phyloP scores from a whole-genome alignment of 345 rosid species.

The Gossypium turneri region DNA sequence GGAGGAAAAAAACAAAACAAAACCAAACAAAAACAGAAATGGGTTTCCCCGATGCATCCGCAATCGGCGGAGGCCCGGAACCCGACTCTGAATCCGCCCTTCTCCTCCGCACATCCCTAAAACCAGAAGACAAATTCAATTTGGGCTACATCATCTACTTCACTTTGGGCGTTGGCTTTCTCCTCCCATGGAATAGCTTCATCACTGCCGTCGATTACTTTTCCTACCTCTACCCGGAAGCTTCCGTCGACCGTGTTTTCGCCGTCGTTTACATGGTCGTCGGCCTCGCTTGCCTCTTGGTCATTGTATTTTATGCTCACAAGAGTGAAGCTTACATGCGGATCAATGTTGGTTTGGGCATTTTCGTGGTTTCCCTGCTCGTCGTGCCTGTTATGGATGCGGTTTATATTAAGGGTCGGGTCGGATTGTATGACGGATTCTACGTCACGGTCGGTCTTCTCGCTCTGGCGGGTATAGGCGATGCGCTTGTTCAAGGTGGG shows the following conservation, averaged over 20 bases:
- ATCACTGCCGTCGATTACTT: constrained; percentile 98
- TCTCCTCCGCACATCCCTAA: constrained; percentile 30
- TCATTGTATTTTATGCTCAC: constrained; percentile 60
- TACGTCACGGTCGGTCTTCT: constrained; percentile 53
- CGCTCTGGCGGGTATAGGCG: constrained; percentile 64
- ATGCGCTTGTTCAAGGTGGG: constrained; percentile 90
- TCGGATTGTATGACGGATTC: constrained; percentile 70
- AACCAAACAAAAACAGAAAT: constrained; percentile 14
- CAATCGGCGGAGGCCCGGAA: constrained; percentile 21
- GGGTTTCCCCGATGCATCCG: constrained; percentile 35
- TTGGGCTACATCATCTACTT: constrained; percentile 86
- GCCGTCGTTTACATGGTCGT: constrained; percentile 74
- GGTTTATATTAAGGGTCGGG: constrained; percentile 64
- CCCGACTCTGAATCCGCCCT: constrained; percentile 52
- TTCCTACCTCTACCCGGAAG: constrained; percentile 81
- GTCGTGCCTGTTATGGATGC: constrained; percentile 76
- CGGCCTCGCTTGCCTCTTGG: constrained; percentile 47
- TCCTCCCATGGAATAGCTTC: constrained; percentile 99
- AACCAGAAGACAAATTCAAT: constrained; percentile 61
- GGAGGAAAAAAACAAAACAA: no score
- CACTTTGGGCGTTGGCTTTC: constrained; percentile 71
- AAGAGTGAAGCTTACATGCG: constrained; percentile 63
- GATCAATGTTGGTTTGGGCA: constrained; percentile 67
- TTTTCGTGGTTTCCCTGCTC: constrained; percentile 55
- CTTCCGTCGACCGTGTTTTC: constrained; percentile 83